Evolutionary conservation across 768 basidiomycete genomes (phyloP).

Genomic region (Tulasnella sp.): DNA sequence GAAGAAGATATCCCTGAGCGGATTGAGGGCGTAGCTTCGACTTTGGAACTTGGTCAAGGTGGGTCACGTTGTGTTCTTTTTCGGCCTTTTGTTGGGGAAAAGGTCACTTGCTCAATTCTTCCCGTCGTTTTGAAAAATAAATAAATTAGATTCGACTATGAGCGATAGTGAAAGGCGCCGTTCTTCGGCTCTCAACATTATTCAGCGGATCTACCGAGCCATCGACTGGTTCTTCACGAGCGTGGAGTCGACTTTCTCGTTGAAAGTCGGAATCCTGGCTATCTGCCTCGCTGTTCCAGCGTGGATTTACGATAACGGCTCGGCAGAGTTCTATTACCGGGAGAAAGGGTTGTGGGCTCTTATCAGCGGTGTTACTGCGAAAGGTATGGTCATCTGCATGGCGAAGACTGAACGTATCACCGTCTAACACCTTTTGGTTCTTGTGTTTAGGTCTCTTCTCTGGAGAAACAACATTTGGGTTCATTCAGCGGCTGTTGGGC

Average conservation of each 20-base stretch:
- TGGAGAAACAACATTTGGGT: conserved; percentile 15
- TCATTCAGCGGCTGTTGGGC: conserved; percentile 18
- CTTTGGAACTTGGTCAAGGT: background rate
- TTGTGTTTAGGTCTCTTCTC: background rate
- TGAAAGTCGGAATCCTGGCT: conserved; percentile 20
- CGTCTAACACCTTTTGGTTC: background rate
- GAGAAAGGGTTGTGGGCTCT: conserved; percentile 22
- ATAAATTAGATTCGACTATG: background rate
- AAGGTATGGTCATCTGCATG: background rate
- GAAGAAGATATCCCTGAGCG: conserved; percentile 23
- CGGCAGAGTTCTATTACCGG: conserved; percentile 22
- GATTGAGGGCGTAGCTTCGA: background rate
- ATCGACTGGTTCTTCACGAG: conserved; percentile 8
- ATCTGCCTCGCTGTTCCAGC: conserved; percentile 20
- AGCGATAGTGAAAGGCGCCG: background rate
- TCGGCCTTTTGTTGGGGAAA: background rate
- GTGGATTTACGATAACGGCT: conserved; percentile 15
- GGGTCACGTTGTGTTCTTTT: too few species aligned
- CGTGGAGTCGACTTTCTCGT: conserved; percentile 13
- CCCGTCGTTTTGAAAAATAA: background rate
- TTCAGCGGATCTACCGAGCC: background rate
- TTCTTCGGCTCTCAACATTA: background rate
- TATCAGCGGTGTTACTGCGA: conserved; percentile 18
- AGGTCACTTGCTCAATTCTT: background rate
- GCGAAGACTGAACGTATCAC: too few species aligned